Percentiles rank a stretch among this genome's conserved stretches.
These are phyloP conservation scores for Colletotrichum chlorophyti DNA, from an alignment of 2,329 filamentous ascomycete species.

Conservation along the genomic window DNA sequence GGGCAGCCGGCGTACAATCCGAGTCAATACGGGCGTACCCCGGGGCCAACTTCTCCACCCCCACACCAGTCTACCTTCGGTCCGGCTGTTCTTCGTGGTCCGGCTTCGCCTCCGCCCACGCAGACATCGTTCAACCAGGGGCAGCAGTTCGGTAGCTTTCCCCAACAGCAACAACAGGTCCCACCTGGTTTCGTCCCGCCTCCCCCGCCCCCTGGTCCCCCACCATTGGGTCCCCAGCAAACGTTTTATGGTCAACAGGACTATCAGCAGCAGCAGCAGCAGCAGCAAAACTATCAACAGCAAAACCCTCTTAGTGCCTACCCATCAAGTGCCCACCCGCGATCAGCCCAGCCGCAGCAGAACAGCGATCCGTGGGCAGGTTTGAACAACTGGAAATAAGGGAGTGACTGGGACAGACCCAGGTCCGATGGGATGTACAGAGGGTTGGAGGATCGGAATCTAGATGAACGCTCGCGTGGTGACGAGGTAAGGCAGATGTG, in stretches of 20 bases:
- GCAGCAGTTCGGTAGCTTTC: slow-evolving; percentile 43
- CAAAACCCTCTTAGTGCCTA: slow-evolving; percentile 38
- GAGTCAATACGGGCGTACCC: slow-evolving; percentile 63
- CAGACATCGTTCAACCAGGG: slow-evolving; percentile 54
- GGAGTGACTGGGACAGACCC: neutral
- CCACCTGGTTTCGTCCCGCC: slow-evolving; percentile 68
- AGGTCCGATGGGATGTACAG: neutral
- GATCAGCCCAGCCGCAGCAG: slow-evolving; percentile 45
- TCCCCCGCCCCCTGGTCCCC: slow-evolving; percentile 68
- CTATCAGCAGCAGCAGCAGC: slow-evolving; percentile 38
- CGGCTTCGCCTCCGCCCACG: slow-evolving; percentile 64
- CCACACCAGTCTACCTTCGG: slow-evolving; percentile 64
- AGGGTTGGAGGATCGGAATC: neutral
- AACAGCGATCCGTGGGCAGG: slow-evolving; percentile 59
- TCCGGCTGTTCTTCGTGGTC: slow-evolving; percentile 44
- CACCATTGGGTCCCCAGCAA: slow-evolving; percentile 67
- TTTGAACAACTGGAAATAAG: slow-evolving; percentile 58
- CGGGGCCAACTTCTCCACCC: slow-evolving; percentile 66
- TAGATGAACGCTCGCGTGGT: neutral
- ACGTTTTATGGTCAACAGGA: slow-evolving; percentile 56
- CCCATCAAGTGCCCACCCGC: slow-evolving; percentile 36
- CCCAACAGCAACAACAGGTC: slow-evolving; percentile 45
- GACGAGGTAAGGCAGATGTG: neutral
- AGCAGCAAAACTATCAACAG: slow-evolving; percentile 38
- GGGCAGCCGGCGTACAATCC: slow-evolving; percentile 63